Evolutionary conservation across 768 basidiomycete species (phyloP), one percentile per base, ranked within the genome.

Genomic region (Hemileccinum rubropunctum): DNA sequence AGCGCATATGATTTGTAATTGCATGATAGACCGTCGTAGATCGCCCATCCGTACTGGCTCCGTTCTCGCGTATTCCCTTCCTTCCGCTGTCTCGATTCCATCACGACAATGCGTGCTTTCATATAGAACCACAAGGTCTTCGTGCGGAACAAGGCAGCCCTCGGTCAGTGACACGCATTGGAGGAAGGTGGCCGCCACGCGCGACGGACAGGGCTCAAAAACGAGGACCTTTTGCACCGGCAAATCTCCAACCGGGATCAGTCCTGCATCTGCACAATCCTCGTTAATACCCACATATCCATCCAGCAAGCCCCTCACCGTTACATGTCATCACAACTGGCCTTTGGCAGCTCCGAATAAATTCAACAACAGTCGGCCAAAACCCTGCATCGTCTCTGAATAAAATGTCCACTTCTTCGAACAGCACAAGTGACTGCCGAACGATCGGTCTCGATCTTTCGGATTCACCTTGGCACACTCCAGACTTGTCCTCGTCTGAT

Each of bases 251-350:
- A 79, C 61, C 4, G 95, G 95, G 27, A 98, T 77, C 40, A 86
- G 72, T 6, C 80, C 78, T 15, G 78, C 65, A 74, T 95, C 93
- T 93, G 63, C 27, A 36, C 27, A 42, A 33, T 21, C 37, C 5
- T 55, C 49, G 51, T 50, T 18, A 51, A 47, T 51, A 15, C 36
- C 2, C 27, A 9, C 30, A 32, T 28, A n/a, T 49, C 30, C 7
- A 59, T 23, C 26, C 33, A 53, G 54, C 48, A 50, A 51, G 36
- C 40, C 30, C 18, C 61, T 66, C 61, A 94, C 95, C 94, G 59
- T 95, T 97, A 69, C 97, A 98, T 47, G 95, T 98, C 72, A 93
- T 80, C 44, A 99, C 79, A 36, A 99, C 87, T 6, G 97, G 95
- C 48, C 97, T 75, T 58, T 81, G 83, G 57, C 91, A 91, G 15